A percentile compares a stretch with the other conserved stretches of the same genome.
phyloP scores from a whole-genome alignment of 2,329 filamentous ascomycete genomes.

The Trichoderma koningii region DNA sequence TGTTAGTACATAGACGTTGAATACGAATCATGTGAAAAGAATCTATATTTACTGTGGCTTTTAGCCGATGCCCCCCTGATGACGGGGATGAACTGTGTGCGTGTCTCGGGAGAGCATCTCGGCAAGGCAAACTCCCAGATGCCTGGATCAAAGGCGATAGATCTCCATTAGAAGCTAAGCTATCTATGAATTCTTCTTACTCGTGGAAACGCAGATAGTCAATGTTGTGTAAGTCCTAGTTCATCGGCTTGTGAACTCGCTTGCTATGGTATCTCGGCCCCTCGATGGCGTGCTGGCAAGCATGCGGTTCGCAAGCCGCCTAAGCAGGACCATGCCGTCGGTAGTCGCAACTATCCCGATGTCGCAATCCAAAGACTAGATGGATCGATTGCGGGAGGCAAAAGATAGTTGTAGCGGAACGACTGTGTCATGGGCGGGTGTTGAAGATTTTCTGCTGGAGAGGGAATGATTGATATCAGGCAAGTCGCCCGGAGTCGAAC shows the following conservation, averaged over 20 bases:
- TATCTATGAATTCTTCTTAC: not conserved
- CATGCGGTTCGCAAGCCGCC: constrained; percentile 24
- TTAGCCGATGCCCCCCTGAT: constrained; percentile 5
- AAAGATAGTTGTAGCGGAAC: not conserved
- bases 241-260: not conserved
- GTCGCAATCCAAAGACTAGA: constrained; percentile 17
- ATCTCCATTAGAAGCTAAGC: constrained; percentile 7
- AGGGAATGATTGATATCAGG: constrained; percentile 21
- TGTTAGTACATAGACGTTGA: not conserved
- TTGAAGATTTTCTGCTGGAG: not conserved
- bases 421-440: not conserved
- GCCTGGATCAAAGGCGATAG: not conserved
- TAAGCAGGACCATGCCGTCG: constrained; percentile 7
- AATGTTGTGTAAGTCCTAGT: not conserved
- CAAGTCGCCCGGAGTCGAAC: not conserved
- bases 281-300: constrained; percentile 27
- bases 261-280: not conserved
- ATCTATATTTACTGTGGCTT: constrained; percentile 9
- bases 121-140: not conserved
- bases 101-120: constrained; percentile 6
- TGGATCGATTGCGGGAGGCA: not conserved
- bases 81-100: not conserved
- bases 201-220: not conserved
- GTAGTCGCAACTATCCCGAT: constrained; percentile 14
- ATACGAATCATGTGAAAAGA: not conserved